These are phyloP conservation scores for Hypoxylon sp. DNA, from an alignment of 2,329 filamentous ascomycete genomes.

Conservation along the genomic window DNA sequence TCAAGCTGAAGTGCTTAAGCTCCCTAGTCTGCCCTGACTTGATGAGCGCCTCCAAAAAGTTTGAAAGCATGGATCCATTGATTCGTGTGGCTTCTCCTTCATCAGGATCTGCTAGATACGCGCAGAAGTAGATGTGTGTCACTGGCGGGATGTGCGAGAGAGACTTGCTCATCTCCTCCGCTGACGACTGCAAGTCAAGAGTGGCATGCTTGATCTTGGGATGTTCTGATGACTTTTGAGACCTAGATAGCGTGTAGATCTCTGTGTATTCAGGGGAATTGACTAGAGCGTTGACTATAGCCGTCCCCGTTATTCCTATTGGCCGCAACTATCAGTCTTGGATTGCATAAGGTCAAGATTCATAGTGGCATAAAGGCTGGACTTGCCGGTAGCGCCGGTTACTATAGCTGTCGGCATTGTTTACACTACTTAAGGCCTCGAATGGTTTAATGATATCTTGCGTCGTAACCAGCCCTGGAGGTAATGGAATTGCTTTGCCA, in stretches of 20 bases:
- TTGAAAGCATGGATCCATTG: constrained; percentile 55
- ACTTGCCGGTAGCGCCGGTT: constrained; percentile 34
- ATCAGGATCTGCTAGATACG: constrained; percentile 32
- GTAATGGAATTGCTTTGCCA: too few relatives aligned
- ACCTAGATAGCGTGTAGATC: constrained; percentile 35
- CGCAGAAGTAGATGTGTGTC: constrained; percentile 36
- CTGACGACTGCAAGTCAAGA: constrained; percentile 31
- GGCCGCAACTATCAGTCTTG: not conserved
- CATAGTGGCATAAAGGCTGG: too few relatives aligned
- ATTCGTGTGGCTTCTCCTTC: constrained; percentile 35
- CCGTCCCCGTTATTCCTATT: constrained; percentile 35
- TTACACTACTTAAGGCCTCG: too few relatives aligned
- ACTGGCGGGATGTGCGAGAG: constrained; percentile 33
- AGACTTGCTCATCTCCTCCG: constrained; percentile 28
- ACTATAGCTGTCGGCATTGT: constrained; percentile 35
- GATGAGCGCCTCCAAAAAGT: constrained; percentile 57
- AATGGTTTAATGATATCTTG: too few relatives aligned
- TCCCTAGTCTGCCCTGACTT: constrained; percentile 51
- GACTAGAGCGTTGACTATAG: constrained; percentile 27
- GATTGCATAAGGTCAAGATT: not conserved
- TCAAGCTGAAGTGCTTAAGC: constrained; percentile 58
- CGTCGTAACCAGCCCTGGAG: too few relatives aligned
- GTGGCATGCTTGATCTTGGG: constrained; percentile 34
- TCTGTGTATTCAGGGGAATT: constrained; percentile 30
- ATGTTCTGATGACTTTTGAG: constrained; percentile 20